phyloP scores from a whole-genome alignment of 2,329 filamentous ascomycete species.

The Alternaria sp. region DNA sequence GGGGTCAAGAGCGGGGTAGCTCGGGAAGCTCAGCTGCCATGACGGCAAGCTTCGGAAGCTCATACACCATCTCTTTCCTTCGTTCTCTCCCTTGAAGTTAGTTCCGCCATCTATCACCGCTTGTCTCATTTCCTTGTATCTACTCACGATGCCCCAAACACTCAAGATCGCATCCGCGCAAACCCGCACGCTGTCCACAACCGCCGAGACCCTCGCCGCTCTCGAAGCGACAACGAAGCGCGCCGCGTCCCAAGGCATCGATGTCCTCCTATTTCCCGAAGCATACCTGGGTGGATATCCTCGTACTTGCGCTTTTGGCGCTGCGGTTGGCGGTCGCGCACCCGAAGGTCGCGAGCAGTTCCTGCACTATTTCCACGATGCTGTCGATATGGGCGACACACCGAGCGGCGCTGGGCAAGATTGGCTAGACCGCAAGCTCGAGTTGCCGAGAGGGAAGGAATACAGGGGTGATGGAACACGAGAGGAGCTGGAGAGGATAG shows the following conservation, averaged over 20 bases:
- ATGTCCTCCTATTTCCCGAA: constrained; percentile 88
- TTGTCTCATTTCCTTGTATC: background rate
- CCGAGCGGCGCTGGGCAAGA: constrained; percentile 70
- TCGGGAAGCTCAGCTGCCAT: background rate
- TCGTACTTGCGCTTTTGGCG: constrained; percentile 78
- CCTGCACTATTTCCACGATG: constrained; percentile 76
- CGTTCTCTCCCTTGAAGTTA: too few species aligned
- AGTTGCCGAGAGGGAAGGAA: constrained; percentile 54
- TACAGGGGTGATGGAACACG: constrained; percentile 75
- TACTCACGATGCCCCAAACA: constrained; percentile 49
- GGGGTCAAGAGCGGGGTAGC: constrained; percentile 8
- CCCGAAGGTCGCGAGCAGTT: constrained; percentile 79
- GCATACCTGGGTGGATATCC: constrained; percentile 93
- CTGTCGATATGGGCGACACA: constrained; percentile 85
- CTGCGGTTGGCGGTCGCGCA: constrained; percentile 72
- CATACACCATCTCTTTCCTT: background rate
- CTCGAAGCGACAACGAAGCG: constrained; percentile 67
- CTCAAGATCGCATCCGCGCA: constrained; percentile 59
- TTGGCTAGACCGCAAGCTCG: constrained; percentile 71
- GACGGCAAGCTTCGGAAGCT: background rate
- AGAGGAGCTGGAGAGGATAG: constrained; percentile 78
- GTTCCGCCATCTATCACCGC: too few species aligned
- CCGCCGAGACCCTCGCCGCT: constrained; percentile 67
- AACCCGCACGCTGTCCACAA: constrained; percentile 55
- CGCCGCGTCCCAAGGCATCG: constrained; percentile 65